Base-by-base conservation (phyloP, 805 yeast genomes). In the Candida awuae region DNA sequence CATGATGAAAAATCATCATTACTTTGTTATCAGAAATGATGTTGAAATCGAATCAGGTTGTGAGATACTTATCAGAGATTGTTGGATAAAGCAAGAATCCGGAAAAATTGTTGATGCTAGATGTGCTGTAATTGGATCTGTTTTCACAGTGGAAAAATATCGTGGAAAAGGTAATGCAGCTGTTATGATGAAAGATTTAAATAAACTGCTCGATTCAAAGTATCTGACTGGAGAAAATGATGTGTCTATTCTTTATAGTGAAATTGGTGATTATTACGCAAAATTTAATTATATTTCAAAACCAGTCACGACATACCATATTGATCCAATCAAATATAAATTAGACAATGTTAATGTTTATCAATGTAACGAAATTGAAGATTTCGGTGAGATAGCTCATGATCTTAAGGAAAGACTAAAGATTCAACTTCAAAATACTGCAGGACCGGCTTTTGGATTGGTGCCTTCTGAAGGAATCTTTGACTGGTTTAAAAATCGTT, bases 251-350 rank as follows among this genome's bases (percentile, higher is more conserved):
- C 66, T 85, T 37, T 84, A 84, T 67, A 80, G 90, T 45, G 92
- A 80, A 35, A 75, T 83, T 16, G 90, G 83, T 13, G 70, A 67
- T 23, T 84, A 70, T 48, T 86, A 86, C 56, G 61, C 66, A 27
- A 62, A 66, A 45, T 74, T 80, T 46, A 94, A 88, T 0, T 82
- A 72, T 52, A 61, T 54, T 21, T 46, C 49, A 28, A 38, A 40
- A 27, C 45, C 45, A 31, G 49, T 51, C 12, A 53, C 57, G 6
- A 23, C 50, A 4, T 42, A 51, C 15, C 38, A 39, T 8, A 35
- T 37, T 15, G 38, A 36, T 6, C 29, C 29, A 20, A 40, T 45
- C 18, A 37, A 28, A 29, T 16, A 26, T 15, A 9, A 29, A 30
- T 23, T 38, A 35, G 20, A 34, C 6, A 16, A 34, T 17, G 21